Evolutionary conservation across 768 basidiomycete species (phyloP).

Genomic region (Leccinum ochraceum): DNA sequence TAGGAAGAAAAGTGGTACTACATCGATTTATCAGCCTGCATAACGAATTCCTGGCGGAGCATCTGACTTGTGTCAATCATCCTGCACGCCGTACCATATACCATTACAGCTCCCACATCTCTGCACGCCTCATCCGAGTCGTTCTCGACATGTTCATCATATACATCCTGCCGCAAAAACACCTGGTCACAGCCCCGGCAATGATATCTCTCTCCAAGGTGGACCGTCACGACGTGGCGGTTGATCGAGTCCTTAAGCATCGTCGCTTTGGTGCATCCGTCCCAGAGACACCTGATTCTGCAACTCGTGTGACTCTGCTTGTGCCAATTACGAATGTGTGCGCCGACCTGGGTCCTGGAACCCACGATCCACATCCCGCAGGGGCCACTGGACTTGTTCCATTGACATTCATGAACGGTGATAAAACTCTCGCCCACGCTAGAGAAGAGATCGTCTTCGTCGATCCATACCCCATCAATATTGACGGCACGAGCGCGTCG

Average conservation of each 20-base stretch:
- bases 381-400: not conserved
- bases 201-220: not conserved
- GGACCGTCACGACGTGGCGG: conserved; percentile 6
- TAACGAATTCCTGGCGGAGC: not conserved
- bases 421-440: not conserved
- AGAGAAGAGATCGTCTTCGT: conserved; percentile 3
- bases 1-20: not conserved
- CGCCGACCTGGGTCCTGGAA: not conserved
- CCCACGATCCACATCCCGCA: conserved; percentile 10
- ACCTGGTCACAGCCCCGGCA: conserved; percentile 1
- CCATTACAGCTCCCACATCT: not conserved
- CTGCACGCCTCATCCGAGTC: not conserved
- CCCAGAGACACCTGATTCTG: not conserved
- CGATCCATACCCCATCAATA: not conserved
- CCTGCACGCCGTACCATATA: conserved; percentile 1
- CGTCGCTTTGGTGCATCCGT: not conserved
- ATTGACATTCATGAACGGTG: conserved; percentile 5
- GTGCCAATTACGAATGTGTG: conserved; percentile 9
- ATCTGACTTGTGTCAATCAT: not conserved
- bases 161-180: conserved; percentile 8
- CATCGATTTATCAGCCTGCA: not conserved
- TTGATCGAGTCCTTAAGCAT: not conserved
- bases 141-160: not conserved
- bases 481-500: not conserved
- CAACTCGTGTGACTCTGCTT: not conserved